Evolutionary conservation across 768 basidiomycete genomes (phyloP), one percentile per base, ranked within the genome.

Genomic region (Pisolithus orientalis): DNA sequence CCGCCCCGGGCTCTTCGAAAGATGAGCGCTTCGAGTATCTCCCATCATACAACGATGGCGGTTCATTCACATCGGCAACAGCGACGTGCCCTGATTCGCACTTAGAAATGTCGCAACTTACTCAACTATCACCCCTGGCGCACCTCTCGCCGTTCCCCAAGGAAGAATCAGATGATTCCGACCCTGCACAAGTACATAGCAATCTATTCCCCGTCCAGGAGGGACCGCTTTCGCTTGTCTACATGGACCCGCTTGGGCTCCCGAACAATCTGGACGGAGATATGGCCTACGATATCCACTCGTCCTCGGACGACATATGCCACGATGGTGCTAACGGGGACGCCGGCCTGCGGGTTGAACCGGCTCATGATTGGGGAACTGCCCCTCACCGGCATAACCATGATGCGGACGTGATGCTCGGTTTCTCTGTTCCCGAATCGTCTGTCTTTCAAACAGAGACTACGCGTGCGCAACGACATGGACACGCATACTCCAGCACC

Each of bases 181-280:
- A 62, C 4, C 38, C 57, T 9, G 51, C 55, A 10, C 56, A 57
- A 1, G 55, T 28, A 14, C 44, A 28, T 21, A 44, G 43, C 11
- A 53, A 57, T 6, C 47, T 54, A 14, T 59, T 54, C 40, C 17
- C 53, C 14, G 56, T 62, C 4, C 59, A 57, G 0, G 65, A 66
- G 17, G 66, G 64, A 2, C 57, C 54, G 6, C 14, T 64, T 9
- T 62, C 53, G 24, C 24, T 58, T 7, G 24, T 62, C 9, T 68
- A 61, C 46, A 53, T 69, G 38, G 57, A 61, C 39, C 10, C 59
- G 14, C 59, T 64, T 28, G 8, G 57, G 49, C 56, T 70, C 55
- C 49, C 46, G 39, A 48, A 46, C 24, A 68, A 63, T 44, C 66
- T 52, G 16, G 53, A 58, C 2, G 56, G 54, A 25, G 60, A 60